Base-by-base conservation (phyloP, 495 filamentous ascomycete species). In the Aspergillus sparsus region DNA sequence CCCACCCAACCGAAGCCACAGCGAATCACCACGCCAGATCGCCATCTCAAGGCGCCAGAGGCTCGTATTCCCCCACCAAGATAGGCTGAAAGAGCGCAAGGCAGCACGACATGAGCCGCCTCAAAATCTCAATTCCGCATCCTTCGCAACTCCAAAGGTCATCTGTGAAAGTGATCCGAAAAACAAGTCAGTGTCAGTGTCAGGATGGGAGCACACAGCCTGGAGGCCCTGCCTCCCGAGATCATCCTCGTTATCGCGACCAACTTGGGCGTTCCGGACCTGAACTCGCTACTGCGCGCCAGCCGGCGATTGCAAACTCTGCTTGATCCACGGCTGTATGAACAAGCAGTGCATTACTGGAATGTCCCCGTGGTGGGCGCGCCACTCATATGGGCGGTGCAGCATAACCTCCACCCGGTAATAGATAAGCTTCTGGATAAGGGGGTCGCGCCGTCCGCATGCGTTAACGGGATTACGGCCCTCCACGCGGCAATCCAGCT, bases 71-170 rank as follows among this genome's bases (percentile, higher is more conserved):
- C 37, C 37, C 37, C 37, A 41, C 37, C 37, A 41, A 41, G 2
- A 41, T 41, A 41, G 37, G 37, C 37, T 41, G 37, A 41, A 41
- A 41, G 37, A 41, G 37, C 1, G 37, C 37, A 41, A 41, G 37
- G 37, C 37, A 41, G 37, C 37, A 41, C 37, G 37, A 41, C 37
- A 41, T 41, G 37, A 41, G 37, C 37, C 37, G 37, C 37, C 37
- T 41, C 37, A 41, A 41, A 41, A 41, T 41, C 37, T 41, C 37
- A 41, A 41, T 41, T 41, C 37, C 37, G 37, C 37, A 41, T 41
- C 37, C 37, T 41, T 41, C 37, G 37, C 37, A 41, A 9, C 37
- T 41, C 37, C 37, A 41, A 41, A 41, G 37, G 37, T 41, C 37
- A 41, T 41, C 2, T 41, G 37, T 41, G 37, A 41, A 41, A 41